Evolutionary conservation across 2,329 filamentous ascomycete species (phyloP), one percentile per base, ranked within the genome.

Genomic region (Cercospora sesami): DNA sequence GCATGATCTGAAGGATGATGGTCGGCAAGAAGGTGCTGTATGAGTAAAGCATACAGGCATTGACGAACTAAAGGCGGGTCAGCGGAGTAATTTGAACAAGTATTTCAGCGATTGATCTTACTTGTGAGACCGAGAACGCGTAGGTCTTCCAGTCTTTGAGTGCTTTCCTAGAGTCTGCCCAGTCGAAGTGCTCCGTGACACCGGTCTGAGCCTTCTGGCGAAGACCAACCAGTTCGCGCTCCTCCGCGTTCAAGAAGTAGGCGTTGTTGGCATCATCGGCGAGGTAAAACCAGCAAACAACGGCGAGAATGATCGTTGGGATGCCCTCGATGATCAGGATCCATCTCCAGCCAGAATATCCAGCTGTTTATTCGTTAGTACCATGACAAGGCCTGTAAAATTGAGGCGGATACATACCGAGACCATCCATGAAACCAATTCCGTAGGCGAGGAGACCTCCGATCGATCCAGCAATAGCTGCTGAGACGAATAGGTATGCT

Each of bases 21-120:
- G 90, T 93, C 0, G 91, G 91, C 55, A 94, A 80, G 75, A 94
- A 94, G 0, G 90, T 93, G 60, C 88, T 90, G 78, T 89, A 93
- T 4, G 91, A 90, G 74, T 94, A 94, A 0, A 94, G 83, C 87
- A 93, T 91, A 1, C 89, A 91, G 74, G 93, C 90, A 16, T 86
- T 84, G 26, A 90, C 90, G 75, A 93, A 93, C 76, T 92, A 14
- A n/a, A 14, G 4, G 5, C n/a, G n/a, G n/a, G n/a, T n/a, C 2
- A 26, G 26, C 26, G 26, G 26, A 26, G n/a, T n/a, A n/a, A n/a
- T n/a, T n/a, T n/a, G 12, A 36, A 36, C 9, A 10, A 12, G 12
- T 36, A 10, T 36, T 5, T 2, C 33, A 36, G 33, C 5, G 1
- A 36, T 2, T 36, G 5, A 1, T 14, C 33, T 42, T 42, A 42